Evolutionary conservation across 2,329 filamentous ascomycete species (phyloP).

Genomic region (Venturia oleaginea): DNA sequence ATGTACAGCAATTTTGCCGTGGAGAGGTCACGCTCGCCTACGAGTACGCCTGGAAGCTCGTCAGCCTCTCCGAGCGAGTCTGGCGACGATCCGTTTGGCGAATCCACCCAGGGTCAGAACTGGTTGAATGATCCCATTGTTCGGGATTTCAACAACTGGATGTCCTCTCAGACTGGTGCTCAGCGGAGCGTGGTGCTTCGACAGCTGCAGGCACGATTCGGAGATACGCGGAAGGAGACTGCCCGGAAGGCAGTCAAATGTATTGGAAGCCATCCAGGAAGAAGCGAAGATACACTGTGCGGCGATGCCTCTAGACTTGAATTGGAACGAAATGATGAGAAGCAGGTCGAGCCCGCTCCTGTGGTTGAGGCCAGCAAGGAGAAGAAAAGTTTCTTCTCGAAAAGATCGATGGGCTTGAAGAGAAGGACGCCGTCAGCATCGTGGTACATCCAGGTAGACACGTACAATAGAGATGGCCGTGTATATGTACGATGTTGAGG

Average conservation of each 20-base stretch:
- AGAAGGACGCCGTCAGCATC: neutral
- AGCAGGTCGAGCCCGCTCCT: neutral
- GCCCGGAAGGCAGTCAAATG: neutral
- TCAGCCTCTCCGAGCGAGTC: slow-evolving; percentile 1
- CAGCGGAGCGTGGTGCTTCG: neutral
- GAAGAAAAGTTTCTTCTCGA: neutral
- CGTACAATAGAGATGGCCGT: neutral
- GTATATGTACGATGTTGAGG: neutral
- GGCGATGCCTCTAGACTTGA: neutral
- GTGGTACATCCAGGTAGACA: neutral
- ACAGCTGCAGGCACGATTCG: neutral
- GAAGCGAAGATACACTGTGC: neutral
- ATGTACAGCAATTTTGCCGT: neutral
- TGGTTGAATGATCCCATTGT: neutral
- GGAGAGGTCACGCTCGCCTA: neutral
- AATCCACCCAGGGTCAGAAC: neutral
- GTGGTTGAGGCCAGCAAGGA: neutral
- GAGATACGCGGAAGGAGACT: neutral
- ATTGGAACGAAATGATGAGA: neutral
- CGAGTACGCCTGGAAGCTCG: neutral
- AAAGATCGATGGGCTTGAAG: neutral
- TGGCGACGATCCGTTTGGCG: neutral
- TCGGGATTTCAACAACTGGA: neutral
- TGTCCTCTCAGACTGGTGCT: neutral
- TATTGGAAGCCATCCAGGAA: neutral